phyloP scores from a whole-genome alignment of 805 yeast genomes.

The Yarrowia phangngaensis region DNA sequence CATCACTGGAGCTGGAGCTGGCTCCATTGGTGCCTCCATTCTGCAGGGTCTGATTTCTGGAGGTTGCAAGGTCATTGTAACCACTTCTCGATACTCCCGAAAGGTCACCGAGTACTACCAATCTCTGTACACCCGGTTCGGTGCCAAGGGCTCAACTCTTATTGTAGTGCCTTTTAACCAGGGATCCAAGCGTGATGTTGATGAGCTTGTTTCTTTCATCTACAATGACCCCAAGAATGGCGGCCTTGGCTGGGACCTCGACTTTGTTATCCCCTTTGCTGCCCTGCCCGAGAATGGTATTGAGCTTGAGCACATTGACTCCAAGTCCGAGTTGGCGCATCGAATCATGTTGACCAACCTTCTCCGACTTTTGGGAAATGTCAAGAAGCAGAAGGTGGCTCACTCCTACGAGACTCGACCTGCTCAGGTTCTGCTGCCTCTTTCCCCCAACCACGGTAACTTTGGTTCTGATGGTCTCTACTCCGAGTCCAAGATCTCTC shows the following conservation, averaged over 20 bases:
- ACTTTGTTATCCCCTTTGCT: conserved; percentile 94
- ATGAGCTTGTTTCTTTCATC: conserved; percentile 77
- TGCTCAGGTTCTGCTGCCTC: conserved; percentile 93
- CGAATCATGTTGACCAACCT: conserved; percentile 97
- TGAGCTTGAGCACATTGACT: conserved; percentile 87
- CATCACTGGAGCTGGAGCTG: conserved; percentile 98
- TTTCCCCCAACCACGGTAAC: conserved; percentile 98
- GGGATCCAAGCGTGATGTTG: conserved; percentile 92
- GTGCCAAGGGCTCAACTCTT: conserved; percentile 87
- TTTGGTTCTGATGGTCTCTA: conserved; percentile 98
- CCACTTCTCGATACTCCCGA: conserved; percentile 93
- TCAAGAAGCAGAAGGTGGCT: conserved; percentile 75
- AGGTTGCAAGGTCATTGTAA: conserved; percentile 95
- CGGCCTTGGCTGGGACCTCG: conserved; percentile 97
- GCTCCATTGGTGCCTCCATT: conserved; percentile 97
- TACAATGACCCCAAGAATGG: conserved; percentile 78
- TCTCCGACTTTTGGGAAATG: conserved; percentile 84
- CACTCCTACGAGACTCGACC: conserved; percentile 89
- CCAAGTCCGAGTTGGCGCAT: conserved; percentile 96
- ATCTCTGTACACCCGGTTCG: conserved; percentile 84
- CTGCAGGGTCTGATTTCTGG: conserved; percentile 92
- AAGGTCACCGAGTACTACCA: conserved; percentile 95
- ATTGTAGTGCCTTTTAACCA: conserved; percentile 98
- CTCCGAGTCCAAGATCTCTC: conserved; percentile 92
- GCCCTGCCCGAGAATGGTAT: conserved; percentile 99